A percentile compares a stretch with the other conserved stretches of the same genome.
Conservation (phyloP, 768 basidiomycete species). For the Cubamyces sp. region DNA sequence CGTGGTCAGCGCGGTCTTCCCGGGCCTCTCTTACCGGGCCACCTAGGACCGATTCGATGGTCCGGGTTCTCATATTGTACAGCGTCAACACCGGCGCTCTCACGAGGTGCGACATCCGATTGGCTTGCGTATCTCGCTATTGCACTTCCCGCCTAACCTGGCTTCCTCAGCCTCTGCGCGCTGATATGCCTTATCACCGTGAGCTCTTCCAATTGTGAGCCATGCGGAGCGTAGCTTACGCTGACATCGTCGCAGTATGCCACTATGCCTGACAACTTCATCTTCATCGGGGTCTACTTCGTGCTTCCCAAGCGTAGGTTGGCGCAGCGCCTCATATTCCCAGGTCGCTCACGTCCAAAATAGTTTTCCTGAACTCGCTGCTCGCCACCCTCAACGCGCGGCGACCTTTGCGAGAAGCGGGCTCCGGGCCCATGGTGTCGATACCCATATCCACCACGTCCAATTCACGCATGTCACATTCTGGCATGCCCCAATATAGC, state of each 20-base stretch:
- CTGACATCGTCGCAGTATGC: slow-evolving; percentile 25
- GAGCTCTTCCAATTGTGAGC: background rate
- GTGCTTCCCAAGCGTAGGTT: slow-evolving; percentile 31
- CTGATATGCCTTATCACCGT: slow-evolving; percentile 27
- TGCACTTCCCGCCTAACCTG: background rate
- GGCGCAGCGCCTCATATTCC: background rate
- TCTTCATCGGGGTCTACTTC: slow-evolving; percentile 33
- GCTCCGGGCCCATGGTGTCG: slow-evolving; percentile 14
- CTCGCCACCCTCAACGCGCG: slow-evolving; percentile 28
- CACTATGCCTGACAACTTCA: slow-evolving; percentile 29
- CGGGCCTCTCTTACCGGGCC: background rate
- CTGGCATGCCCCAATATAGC: slow-evolving; percentile 8
- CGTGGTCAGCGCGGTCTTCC: background rate
- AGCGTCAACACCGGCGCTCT: slow-evolving; percentile 32
- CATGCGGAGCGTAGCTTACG: background rate
- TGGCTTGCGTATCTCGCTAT: background rate
- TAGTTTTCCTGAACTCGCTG: slow-evolving; percentile 26
- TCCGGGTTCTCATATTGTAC: slow-evolving; percentile 31
- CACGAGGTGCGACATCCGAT: slow-evolving; percentile 26
- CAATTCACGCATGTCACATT: slow-evolving; percentile 2
- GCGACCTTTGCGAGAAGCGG: slow-evolving; percentile 11
- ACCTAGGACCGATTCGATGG: slow-evolving; percentile 25
- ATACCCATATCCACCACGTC: slow-evolving; percentile 17
- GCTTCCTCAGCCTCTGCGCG: slow-evolving; percentile 26
- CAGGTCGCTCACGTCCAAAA: background rate